Base-by-base conservation (phyloP, 2,329 filamentous ascomycete species). In the Mariannaea sp. region DNA sequence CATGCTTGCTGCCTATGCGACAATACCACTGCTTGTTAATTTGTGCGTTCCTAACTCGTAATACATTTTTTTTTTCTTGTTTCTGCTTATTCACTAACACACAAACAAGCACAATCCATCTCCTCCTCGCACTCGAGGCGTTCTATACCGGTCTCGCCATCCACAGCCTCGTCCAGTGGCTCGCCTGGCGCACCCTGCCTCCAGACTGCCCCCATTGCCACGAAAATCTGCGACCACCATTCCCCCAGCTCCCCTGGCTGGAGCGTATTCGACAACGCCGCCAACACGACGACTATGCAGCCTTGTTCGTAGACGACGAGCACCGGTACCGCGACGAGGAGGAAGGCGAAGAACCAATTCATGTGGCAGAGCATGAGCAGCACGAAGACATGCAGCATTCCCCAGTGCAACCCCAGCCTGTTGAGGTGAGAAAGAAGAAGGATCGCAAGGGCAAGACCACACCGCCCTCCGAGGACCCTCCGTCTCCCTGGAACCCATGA, bases 1-100 rank as follows among this genome's bases (percentile, higher is more conserved):
- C 33, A 75, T 75, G 73, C 65, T 77, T 26, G 73, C 73, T 30
- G 70, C 74, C 10, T 77, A 77, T 57, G 69, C 70, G 9, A 77
- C 75, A 3, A 68, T 77, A 14, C 75, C 74, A 30, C 64, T 77
- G 36, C 58, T 77, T 22, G 50, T 71, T 27, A 75, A 71, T 58
- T 75, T 76, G 75, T 76, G 65, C 57, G 71, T 60, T 32, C 9
- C 12, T 16, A n/a, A n/a, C n/a, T n/a, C n/a, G n/a, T 36, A 5
- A 20, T 12, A 4, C 8, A 16, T 7, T 13, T 10, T 22, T 19
- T 12, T 7, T 12, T 12, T 12, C 24, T 14, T 7, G 27, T n/a
- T n/a, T n/a, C n/a, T n/a, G n/a, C n/a, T n/a, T n/a, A n/a, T n/a
- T 40, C 3, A 13, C 56, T 57, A 50, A 58, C 51, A 20, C 3